Evolutionary conservation across 352 stramenopile genomes (phyloP), one percentile per base, ranked within the genome.

Genomic region (Bremia lactucae): DNA sequence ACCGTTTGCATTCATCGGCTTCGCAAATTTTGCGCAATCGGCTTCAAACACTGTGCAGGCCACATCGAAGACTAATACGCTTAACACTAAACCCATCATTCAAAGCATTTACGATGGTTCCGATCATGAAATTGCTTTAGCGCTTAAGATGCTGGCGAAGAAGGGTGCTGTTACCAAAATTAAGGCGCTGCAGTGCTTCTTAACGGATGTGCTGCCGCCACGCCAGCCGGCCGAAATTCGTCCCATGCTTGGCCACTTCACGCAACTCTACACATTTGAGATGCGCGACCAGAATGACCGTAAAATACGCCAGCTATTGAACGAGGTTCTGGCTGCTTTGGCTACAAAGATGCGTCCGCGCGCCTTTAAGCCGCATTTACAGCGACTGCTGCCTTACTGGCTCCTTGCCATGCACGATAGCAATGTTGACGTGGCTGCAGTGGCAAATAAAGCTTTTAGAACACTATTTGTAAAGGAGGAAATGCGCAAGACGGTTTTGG

Each of bases 131-230:
- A 76, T 92, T 35, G 46, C 70, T 18, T 52, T 89, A 48, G 71
- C 69, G 28, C 71, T 92, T 43, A 92, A 92, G 55, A 87, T 88
- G 76, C 53, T 92, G 31, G 69, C 68, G 25, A 92, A 92, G 61
- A 88, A 88, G 41, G 79, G 74, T 33, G 55, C 61, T 0, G 72
- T 87, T 52, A 89, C 76, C 37, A 92, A 92, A 57, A 70, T 56
- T 37, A 92, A 92, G 65, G 76, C 79, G 41, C 60, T 92, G 16
- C 53, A 74, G n/a, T 71, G 45, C 15, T 67, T 92, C 14, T 40
- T 86, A 9, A 24, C 37, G 0, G 64, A 80, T 10, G 77, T 87
- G 3, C 31, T 92, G 31, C 79, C 79, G 8, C 61, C 67, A 2
- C 75, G 75, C 33, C 61, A 71, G 33, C 68, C 74, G 0, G 34